Conservation (phyloP, 129 eudicot genomes). For the Centrapalus pauciflorus region DNA sequence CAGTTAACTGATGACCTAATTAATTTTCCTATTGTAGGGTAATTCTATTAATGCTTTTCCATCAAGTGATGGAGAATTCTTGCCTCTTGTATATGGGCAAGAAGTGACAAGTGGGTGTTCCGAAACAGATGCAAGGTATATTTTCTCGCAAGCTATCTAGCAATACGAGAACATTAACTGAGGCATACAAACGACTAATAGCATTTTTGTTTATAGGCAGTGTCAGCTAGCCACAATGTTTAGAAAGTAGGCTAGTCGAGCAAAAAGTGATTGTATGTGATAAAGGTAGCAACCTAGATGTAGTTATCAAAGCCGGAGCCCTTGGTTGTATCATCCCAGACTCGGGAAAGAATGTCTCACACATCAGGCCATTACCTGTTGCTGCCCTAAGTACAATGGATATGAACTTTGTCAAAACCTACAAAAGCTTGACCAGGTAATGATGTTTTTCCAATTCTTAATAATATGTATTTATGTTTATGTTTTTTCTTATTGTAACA, state of each 20-base stretch:
- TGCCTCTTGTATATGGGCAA: constrained; percentile 32
- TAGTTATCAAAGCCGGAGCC: constrained; percentile 15
- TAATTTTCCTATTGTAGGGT: constrained; percentile 36
- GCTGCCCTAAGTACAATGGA: constrained; percentile 7
- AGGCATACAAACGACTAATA: not conserved
- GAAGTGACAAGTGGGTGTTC: constrained; percentile 20
- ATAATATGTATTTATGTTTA: not conserved
- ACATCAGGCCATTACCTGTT: constrained; percentile 15
- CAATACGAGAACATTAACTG: too few species aligned
- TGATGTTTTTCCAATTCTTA: not conserved
- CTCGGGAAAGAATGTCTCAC: not conserved
- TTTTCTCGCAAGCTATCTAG: not conserved
- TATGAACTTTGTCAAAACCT: constrained; percentile 9
- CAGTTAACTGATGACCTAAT: not conserved
- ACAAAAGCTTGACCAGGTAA: constrained; percentile 33
- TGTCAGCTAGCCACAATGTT: constrained; percentile 17
- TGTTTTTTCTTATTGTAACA: not conserved
- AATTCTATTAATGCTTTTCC: constrained; percentile 29
- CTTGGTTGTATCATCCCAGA: constrained; percentile 21
- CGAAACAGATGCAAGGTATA: constrained; percentile 16
- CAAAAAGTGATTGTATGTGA: constrained; percentile 48
- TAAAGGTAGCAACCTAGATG: not conserved
- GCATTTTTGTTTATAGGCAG: not conserved
- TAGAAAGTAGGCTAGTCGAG: constrained; percentile 23
- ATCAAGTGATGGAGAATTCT: constrained; percentile 13